These are phyloP conservation scores for Kuraishia borneana DNA, from an alignment of 805 yeast genomes.

Conservation along the genomic window DNA sequence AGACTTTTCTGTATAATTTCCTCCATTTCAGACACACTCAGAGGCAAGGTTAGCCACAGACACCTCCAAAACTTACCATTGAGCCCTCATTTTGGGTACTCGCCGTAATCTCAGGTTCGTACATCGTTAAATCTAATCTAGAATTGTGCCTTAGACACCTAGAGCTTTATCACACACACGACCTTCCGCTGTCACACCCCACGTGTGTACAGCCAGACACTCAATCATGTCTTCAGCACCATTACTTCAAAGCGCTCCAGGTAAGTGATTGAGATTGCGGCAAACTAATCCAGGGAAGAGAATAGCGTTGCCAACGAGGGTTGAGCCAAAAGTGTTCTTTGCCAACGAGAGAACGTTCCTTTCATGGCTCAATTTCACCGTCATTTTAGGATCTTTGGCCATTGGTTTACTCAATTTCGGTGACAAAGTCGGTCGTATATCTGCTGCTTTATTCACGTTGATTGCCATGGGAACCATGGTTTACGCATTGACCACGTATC, in stretches of 20 bases:
- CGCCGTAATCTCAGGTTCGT: not conserved
- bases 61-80: not conserved
- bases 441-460: slow-evolving; percentile 89
- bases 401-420: slow-evolving; percentile 95
- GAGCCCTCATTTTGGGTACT: not conserved
- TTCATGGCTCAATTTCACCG: slow-evolving; percentile 99
- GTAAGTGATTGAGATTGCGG: slow-evolving; percentile 21
- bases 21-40: slow-evolving; percentile 1
- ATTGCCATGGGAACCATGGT: slow-evolving; percentile 98
- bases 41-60: not conserved
- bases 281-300: slow-evolving; percentile 49
- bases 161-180: not conserved
- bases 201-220: not conserved
- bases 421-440: slow-evolving; percentile 82
- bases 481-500: slow-evolving; percentile 90
- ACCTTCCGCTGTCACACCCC: not conserved
- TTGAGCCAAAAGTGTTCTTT: slow-evolving; percentile 97
- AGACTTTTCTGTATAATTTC: slow-evolving; percentile 10
- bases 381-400: slow-evolving; percentile 91
- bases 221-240: slow-evolving; percentile 57
- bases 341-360: slow-evolving; percentile 98
- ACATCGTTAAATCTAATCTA: slow-evolving; percentile 7
- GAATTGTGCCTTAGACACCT: not conserved
- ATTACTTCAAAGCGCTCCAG: slow-evolving; percentile 60
- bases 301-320: slow-evolving; percentile 95